Conservation (phyloP, 164 flowering plant species). For the Platanus orientalis region DNA sequence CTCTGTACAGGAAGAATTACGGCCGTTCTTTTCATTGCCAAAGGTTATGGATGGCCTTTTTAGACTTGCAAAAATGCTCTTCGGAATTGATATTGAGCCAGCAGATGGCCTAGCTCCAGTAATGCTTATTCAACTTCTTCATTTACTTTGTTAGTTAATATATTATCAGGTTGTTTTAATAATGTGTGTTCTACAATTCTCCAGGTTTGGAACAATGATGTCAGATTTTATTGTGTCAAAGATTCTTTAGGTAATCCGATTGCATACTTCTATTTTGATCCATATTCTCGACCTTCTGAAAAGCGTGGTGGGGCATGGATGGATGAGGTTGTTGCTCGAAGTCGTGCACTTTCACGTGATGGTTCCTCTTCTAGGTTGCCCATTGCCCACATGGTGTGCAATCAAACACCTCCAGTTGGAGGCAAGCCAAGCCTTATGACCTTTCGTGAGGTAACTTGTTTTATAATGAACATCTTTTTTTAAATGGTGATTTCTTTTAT, state of each 20-base stretch:
- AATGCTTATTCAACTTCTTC: slow-evolving; percentile 20
- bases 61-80: slow-evolving; percentile 74
- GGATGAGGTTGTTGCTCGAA: slow-evolving; percentile 90
- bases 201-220: slow-evolving; percentile 93
- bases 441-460: slow-evolving; percentile 80
- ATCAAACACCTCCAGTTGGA: slow-evolving; percentile 93
- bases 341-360: slow-evolving; percentile 68
- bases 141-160: slow-evolving; percentile 7
- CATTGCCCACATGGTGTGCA: slow-evolving; percentile 96
- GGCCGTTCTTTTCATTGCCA: slow-evolving; percentile 93
- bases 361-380: slow-evolving; percentile 80
- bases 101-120: slow-evolving; percentile 96
- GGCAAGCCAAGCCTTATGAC: slow-evolving; percentile 97
- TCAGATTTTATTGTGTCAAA: slow-evolving; percentile 75
- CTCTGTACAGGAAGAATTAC: slow-evolving; percentile 73
- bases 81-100: slow-evolving; percentile 71
- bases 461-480: no score
- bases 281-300: slow-evolving; percentile 95
- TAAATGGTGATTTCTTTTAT: no score
- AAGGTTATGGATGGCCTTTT: slow-evolving; percentile 98
- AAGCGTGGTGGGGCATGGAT: slow-evolving; percentile 99
- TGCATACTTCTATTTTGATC: slow-evolving; percentile 96
- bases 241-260: slow-evolving; percentile 69
- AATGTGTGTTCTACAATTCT: slow-evolving; percentile 1
- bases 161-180: slow-evolving; percentile 3